Percentiles rank a stretch among this genome's conserved stretches.
Evolutionary conservation across 2,329 filamentous ascomycete species (phyloP).

Genomic region (Diaporthe batatas): DNA sequence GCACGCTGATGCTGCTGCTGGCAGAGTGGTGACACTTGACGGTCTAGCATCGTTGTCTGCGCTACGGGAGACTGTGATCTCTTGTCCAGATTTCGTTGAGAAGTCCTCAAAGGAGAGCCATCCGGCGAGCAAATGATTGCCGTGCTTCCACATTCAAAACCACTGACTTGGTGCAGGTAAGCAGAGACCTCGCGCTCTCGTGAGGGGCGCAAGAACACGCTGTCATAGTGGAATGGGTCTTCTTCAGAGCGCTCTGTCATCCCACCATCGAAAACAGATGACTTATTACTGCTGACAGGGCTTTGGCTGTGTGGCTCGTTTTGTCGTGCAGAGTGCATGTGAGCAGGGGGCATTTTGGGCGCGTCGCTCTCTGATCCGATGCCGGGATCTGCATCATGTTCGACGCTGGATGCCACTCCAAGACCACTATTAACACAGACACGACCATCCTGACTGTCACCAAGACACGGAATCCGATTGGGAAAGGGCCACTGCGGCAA

Average conservation of each 20-base stretch:
- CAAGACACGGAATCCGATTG: not conserved
- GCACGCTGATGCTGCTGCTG: not conserved
- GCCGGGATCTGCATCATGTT: not conserved
- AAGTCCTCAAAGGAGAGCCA: conserved; percentile 21
- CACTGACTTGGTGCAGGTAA: conserved; percentile 52
- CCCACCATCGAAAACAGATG: conserved; percentile 47
- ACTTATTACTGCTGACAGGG: conserved; percentile 46
- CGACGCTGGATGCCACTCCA: not conserved
- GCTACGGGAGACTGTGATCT: not conserved
- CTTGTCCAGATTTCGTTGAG: not conserved
- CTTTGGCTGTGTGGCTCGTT: conserved; percentile 32
- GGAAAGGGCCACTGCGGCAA: not conserved
- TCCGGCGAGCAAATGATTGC: conserved; percentile 46
- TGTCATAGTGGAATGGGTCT: conserved; percentile 63
- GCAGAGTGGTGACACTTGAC: not conserved
- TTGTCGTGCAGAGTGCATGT: conserved; percentile 38
- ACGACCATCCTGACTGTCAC: conserved; percentile 18
- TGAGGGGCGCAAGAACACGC: conserved; percentile 53
- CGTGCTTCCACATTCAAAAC: conserved; percentile 45
- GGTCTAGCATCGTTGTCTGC: not conserved
- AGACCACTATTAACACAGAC: conserved; percentile 13
- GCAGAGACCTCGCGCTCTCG: conserved; percentile 60
- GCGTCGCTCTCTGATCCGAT: conserved; percentile 12
- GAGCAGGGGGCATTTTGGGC: conserved; percentile 16
- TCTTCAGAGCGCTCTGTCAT: conserved; percentile 49